phyloP scores from a whole-genome alignment of 768 basidiomycete species.

The Mycena alexandri region DNA sequence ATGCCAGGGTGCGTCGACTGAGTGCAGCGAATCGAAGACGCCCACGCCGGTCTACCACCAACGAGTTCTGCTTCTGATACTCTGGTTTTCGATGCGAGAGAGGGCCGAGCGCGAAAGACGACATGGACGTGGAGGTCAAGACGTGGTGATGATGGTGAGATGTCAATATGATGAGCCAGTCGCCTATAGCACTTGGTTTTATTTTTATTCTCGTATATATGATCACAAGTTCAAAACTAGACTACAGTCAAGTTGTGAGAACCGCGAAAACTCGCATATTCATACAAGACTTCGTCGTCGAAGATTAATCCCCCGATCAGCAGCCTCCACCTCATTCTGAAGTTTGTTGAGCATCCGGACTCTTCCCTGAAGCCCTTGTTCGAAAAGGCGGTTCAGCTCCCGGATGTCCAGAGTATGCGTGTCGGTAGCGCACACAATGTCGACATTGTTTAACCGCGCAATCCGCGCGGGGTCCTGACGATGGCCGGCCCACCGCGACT shows the following conservation, averaged over 20 bases:
- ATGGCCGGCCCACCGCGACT: conserved; percentile 29
- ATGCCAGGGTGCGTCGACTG: conserved; percentile 1
- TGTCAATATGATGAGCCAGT: neutral
- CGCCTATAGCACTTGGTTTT: no score
- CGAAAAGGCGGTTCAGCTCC: conserved; percentile 15
- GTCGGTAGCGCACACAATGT: conserved; percentile 23
- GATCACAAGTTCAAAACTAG: no score
- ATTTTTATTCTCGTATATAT: neutral
- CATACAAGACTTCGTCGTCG: conserved; percentile 8
- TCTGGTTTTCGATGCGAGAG: conserved; percentile 20
- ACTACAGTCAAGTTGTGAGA: neutral
- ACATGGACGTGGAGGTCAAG: neutral
- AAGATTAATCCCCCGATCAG: neutral
- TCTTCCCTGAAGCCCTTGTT: conserved; percentile 14
- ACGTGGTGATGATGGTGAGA: neutral
- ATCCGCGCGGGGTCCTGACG: conserved; percentile 22
- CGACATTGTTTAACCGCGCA: conserved; percentile 8
- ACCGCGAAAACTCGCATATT: neutral
- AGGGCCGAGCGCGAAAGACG: conserved; percentile 16
- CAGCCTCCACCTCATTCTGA: neutral
- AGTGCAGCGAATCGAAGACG: conserved; percentile 7
- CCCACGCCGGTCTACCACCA: conserved; percentile 3
- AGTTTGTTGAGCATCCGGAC: conserved; percentile 2
- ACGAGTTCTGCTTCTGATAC: conserved; percentile 14
- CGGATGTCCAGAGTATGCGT: conserved; percentile 19